Evolutionary conservation across 106 monocot genomes (phyloP), one percentile per base, ranked within the genome.

Genomic region (Dendrobium chrysotoxum): DNA sequence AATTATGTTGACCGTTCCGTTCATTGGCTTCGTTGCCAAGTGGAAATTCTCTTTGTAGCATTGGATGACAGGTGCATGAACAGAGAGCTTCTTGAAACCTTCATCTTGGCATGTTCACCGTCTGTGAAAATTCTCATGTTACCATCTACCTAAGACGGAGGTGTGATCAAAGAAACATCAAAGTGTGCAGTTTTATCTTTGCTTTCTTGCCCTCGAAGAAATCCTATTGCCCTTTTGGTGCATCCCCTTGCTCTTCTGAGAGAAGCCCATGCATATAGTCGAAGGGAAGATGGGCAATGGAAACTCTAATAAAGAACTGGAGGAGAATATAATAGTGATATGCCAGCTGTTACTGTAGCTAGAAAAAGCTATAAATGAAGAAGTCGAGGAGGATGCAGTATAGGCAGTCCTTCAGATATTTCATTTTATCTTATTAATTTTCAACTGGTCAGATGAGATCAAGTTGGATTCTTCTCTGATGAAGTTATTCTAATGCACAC

Each of bases 281-380:
- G 75, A 55, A 64, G 85, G 45, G 81, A 83, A 81, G 23, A 41
- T 26, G 64, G 30, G 40, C 2, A 30, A 70, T 79, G 28, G n/a
- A 79, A 77, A 47, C 38, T 82, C 57, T 58, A 73, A 78, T 25
- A 82, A 23, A 28, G 67, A 72, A 11, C 80, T 95, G 28, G 86
- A 79, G 66, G 84, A 75, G 25, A 78, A 80, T 75, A 87, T 93
- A 40, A 58, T 90, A n/a, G 77, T 88, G 85, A 88, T 86, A 41
- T 99, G 95, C 83, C 83, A 86, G 85, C 77, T 99, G 12, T 80
- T 95, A 65, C 91, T 92, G 41, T 99, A 88, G 92, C 79, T 99
- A 82, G 85, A 76, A 72, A 87, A 53, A 28, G 81, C 70, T 81
- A n/a, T 86, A 39, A 78, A 85, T 80, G 89, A 88, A 84, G 92